Evolutionary conservation across 345 rosid genomes (phyloP), one percentile per base, ranked within the genome.

Genomic region (Aquilaria sinensis): DNA sequence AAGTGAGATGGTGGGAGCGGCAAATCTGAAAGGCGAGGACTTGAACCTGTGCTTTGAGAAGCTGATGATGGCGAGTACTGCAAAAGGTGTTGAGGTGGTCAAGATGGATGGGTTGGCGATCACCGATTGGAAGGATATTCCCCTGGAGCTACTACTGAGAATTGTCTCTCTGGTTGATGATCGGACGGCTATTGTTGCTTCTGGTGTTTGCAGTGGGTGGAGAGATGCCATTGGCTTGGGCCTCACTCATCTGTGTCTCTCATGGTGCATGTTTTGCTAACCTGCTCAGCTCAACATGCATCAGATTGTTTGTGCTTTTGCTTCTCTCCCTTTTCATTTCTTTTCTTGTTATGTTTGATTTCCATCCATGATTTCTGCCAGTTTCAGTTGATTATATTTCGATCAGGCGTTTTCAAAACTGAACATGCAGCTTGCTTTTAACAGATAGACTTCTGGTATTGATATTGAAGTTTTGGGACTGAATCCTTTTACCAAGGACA

Each of bases 191-290:
- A 81, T 93, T 49, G 66, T 75, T 70, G 97, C 95, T 72, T 88
- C 95, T 67, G 92, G 85, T 68, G 98, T 93, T 72, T 93, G 97
- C 43, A 57, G 71, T 58, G 97, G 96, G 9, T 93, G 98, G 97
- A 88, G 96, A 73, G 98, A 93, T 70, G 87, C 92, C 4, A 73
- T 93, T 50, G 74, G 84, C 60, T 68, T 86, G 70, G 98, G 97
- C 52, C 82, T 85, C 67, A 79, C 96, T 15, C 85, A 81, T 70
- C 89, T 93, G 30, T 80, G 80, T 60, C 96, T 93, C 71, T 87
- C 84, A 47, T 85, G 95, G 98, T 93, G 84, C 50, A 57, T 58
- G 0, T n/a, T 11, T 3, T 60, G 51, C 63, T 70, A 34, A 32
- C 10, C 53, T 37, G 8, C 56, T 33, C 49, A 41, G 48, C 30